Base-by-base conservation (phyloP, 129 eudicot species). In the Centrapalus pauciflorus region DNA sequence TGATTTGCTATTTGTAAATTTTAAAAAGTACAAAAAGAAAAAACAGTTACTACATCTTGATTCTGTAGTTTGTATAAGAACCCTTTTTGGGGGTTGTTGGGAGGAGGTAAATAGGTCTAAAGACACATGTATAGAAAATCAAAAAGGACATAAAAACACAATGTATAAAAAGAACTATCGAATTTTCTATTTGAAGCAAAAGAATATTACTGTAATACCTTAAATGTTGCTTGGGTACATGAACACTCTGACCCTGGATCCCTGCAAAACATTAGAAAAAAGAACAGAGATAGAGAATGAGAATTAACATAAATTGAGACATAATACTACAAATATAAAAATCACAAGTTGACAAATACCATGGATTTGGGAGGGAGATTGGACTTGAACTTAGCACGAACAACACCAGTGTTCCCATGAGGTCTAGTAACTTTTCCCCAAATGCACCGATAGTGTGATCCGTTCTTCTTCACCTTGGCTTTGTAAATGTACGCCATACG, bases 381-480 rank as follows among this genome's bases (percentile, higher is more conserved):
- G 41, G 96, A 86, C 41, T 49, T 86, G 83, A 89, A 86, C 82
- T 86, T 86, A 63, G 95, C 95, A 1, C 90, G 84, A 16, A 89
- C 96, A 25, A 89, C 74, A 25, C 96, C 96, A 46, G 79, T 89
- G 86, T 89, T 86, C 28, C 96, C 96, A 67, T 89, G 96, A 21
- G 96, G 96, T 56, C 96, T 87, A n/a, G 73, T 68, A 28, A 89
- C 88, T 76, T 89, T 86, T 0, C 96, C 96, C 96, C 96, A 89
- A 75, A 89, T 85, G 80, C 95, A 89, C 3, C 96, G 85, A 40
- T 85, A 85, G 65, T 83, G 90, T 2, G 90, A 81, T 4, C 88
- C 88, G 20, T 69, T 49, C 72, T 75, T 83, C 95, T 89, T 89
- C 56, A 79, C 86, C 76, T 85, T 83, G 0, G 95, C 88, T 72